Conservation (phyloP, 768 basidiomycete genomes). For the Xanthoconium stramineum region DNA sequence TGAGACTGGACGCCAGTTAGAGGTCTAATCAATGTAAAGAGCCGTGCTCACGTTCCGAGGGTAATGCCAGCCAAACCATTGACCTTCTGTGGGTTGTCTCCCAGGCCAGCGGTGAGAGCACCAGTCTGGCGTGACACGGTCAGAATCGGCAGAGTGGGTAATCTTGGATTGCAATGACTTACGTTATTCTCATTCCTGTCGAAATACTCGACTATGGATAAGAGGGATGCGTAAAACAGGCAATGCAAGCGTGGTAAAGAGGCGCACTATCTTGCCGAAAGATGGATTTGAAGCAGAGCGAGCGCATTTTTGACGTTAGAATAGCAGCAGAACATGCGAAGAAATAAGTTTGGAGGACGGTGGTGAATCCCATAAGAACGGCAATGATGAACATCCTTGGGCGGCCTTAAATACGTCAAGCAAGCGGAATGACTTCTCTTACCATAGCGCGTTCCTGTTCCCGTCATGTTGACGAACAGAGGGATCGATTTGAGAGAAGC, state of each 20-base stretch:
- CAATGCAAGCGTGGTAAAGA: background rate
- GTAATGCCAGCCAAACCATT: slow-evolving; percentile 86
- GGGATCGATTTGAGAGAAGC: slow-evolving; percentile 46
- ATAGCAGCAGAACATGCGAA: slow-evolving; percentile 68
- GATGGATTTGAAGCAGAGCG: slow-evolving; percentile 71
- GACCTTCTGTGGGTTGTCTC: slow-evolving; percentile 87
- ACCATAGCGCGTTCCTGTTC: slow-evolving; percentile 71
- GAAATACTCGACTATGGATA: slow-evolving; percentile 69
- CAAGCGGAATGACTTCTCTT: slow-evolving; percentile 13
- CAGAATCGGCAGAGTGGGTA: background rate
- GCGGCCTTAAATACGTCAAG: slow-evolving; percentile 5
- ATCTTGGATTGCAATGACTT: slow-evolving; percentile 20
- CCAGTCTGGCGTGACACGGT: slow-evolving; percentile 52
- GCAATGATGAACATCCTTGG: slow-evolving; percentile 77
- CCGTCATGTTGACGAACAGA: slow-evolving; percentile 49
- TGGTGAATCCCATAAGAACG: slow-evolving; percentile 58
- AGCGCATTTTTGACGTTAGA: slow-evolving; percentile 69
- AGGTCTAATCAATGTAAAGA: background rate
- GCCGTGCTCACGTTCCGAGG: slow-evolving; percentile 60
- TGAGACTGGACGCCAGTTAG: slow-evolving; percentile 46
- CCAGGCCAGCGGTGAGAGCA: slow-evolving; percentile 69
- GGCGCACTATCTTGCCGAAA: slow-evolving; percentile 79
- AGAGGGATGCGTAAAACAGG: background rate
- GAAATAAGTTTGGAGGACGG: slow-evolving; percentile 67
- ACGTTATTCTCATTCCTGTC: slow-evolving; percentile 82